Base-by-base conservation (phyloP, 805 yeast species). In the Teunomyces pallodes region DNA sequence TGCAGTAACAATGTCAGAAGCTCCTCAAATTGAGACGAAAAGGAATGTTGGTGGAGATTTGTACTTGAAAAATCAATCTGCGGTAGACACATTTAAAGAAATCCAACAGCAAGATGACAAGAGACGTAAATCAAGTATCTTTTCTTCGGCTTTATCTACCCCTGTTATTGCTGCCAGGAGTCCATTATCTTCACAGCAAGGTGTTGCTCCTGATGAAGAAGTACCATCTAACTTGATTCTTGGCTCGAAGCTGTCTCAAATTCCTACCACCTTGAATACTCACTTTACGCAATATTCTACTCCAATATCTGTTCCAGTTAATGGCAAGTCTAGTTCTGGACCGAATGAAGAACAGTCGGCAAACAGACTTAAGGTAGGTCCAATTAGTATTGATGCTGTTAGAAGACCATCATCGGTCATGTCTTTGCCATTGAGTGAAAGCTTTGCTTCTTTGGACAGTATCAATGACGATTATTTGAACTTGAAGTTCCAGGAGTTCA, bases 381-480 rank as follows among this genome's bases (percentile, higher is more conserved):
- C 75, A 1, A 61, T 69, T 17, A 57, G 61, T 46, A 63, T 60
- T 16, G 55, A 53, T 27, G 59, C 56, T 4, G 51, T 47, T 36
- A 48, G 61, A 30, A 50, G 72, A 27, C 71, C 72, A 28, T 89
- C 96, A 1, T 94, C 96, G 26, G 77, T 87, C 39, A 83, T 85
- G 47, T 78, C 84, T 26, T 69, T 86, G 35, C 89, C 89, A 0
- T 70, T 84, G 12, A 84, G 81, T 51, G 87, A 87, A 36, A 84
- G 90, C 52, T 86, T 85, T 71, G 92, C 92, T 0, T 86, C 91
- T 0, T 67, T 87, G 59, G 90, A 84, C 58, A 82, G 90, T 60
- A 76, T 80, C 50, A 83, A 84, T 59, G 77, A 81, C 54, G 86
- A 81, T 45, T 79, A 75, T 50, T 73, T 75, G 50, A 75, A 67